Base-by-base conservation (phyloP, 805 yeast species). In the Monosporozyma siamensis region DNA sequence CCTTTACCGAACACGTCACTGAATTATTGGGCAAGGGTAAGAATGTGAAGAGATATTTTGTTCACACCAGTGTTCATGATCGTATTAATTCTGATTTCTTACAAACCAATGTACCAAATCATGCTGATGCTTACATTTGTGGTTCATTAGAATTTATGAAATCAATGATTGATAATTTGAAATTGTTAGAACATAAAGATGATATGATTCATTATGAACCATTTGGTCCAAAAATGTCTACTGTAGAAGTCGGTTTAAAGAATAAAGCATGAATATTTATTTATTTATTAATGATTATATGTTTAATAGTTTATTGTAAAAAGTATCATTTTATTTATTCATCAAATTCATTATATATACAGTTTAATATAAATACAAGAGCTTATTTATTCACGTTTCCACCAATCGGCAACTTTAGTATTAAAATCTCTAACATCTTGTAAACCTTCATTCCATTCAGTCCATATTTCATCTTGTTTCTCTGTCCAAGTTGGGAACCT, bases 151-250 rank as follows among this genome's bases (percentile, higher is more conserved):
- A 46, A 7, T 60, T 60, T 44, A 58, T 56, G 62, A 43, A 53
- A 39, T 40, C 51, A 18, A 53, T 59, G 55, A 45, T 58, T 21
- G 47, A 35, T 3, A 46, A 49, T 20, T 49, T 58, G 24, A 48
- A 44, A 20, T 35, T 40, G 2, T 36, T 58, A 10, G 52, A 50
- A 21, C 58, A 54, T 34, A 41, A 47, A n/a, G 50, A 48, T n/a
- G 55, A 53, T 25, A 35, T 41, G 38, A 44, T 60, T 27, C 65
- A 60, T 39, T 60, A 60, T 44, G 65, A 60, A 42, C 61, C 61
- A 26, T 60, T 60, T 30, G 65, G 65, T 38, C 63, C 63, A 41
- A 60, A 60, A 46, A 60, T 60, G 65, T 41, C 56, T n/a, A 57
- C 59, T 11, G 44, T 57, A 10, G 45, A 47, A 8, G 55, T 46